Evolutionary conservation across 805 yeast species (phyloP), one percentile per base, ranked within the genome.

Genomic region (Dipodascopsis uninucleata): DNA sequence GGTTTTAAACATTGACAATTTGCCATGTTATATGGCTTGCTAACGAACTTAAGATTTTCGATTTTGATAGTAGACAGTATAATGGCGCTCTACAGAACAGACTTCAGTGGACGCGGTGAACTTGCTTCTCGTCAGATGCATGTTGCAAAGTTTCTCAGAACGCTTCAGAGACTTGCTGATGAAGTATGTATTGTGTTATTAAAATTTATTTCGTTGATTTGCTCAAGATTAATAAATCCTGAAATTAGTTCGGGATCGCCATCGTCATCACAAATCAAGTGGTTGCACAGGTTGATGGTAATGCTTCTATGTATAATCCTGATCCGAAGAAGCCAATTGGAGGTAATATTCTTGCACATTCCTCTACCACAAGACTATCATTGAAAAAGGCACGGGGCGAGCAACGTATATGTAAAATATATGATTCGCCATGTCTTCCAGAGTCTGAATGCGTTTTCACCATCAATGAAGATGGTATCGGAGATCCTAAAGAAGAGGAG

Each of bases 311-410:
- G 70, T 89, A 81, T 64, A 88, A 89, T 58, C 95, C 96, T 1
- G 98, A 93, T 65, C 97, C 97, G 12, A 93, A 93, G 65, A 93
- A 93, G 65, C 98, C 98, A 14, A 90, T 93, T 56, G 98, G 98
- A 51, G 98, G 98, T 58, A 90, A 93, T 61, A 93, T 93, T 58
- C 82, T 93, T 64, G 98, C 97, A 0, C 98, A 93, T 65, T 81
- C 95, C 16, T 88, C 97, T 2, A 90, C 97, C 4, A 93, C 98
- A 2, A 77, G 98, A 60, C 74, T 93, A 47, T 83, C 85, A 43
- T 81, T 93, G 64, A 84, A 82, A 61, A 93, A 93, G 68, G 96
- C 96, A 41, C 79, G 82, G 59, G 97, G 84, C 14, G 94, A 87
- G 56, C 89, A 85, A 61, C 82, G 98, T 72, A 81, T 86, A 21